These are phyloP conservation scores for Warburgia ugandensis DNA, from an alignment of 164 flowering plant species.

Conservation along the genomic window DNA sequence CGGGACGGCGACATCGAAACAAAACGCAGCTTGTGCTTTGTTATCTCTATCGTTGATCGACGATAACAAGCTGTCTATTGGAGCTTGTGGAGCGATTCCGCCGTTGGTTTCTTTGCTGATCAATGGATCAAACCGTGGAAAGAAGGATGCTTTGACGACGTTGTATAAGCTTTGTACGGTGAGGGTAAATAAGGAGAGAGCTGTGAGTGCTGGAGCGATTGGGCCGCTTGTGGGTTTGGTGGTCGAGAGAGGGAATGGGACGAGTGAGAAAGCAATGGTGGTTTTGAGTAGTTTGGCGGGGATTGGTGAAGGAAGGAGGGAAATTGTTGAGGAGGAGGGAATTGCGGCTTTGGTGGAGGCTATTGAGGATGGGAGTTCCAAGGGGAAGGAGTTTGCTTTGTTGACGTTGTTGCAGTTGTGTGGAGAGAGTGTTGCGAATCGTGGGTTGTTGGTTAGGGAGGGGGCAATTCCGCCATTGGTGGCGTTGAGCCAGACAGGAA, in stretches of 20 bases:
- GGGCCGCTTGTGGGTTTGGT: slow-evolving; percentile 72
- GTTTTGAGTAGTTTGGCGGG: slow-evolving; percentile 76
- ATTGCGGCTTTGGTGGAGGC: slow-evolving; percentile 85
- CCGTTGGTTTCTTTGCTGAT: slow-evolving; percentile 70
- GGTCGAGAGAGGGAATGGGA: slow-evolving; percentile 61
- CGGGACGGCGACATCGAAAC: slow-evolving; percentile 86
- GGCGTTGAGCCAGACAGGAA: slow-evolving; percentile 78
- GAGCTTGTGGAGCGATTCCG: slow-evolving; percentile 94
- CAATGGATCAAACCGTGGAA: slow-evolving; percentile 66
- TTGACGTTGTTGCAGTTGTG: slow-evolving; percentile 72
- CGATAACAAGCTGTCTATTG: slow-evolving; percentile 76
- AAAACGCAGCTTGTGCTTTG: slow-evolving; percentile 93
- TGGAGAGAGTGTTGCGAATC: slow-evolving; percentile 44
- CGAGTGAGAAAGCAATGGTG: slow-evolving; percentile 96
- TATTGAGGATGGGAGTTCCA: slow-evolving; percentile 73
- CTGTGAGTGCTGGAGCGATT: slow-evolving; percentile 83
- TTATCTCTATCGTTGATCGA: slow-evolving; percentile 66
- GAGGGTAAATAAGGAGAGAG: slow-evolving; percentile 77
- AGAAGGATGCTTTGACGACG: slow-evolving; percentile 91
- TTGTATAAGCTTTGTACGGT: slow-evolving; percentile 75
- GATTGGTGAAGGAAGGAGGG: slow-evolving; percentile 49
- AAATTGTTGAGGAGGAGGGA: slow-evolving; percentile 85
- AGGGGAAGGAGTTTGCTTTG: slow-evolving; percentile 94
- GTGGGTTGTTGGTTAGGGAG: slow-evolving; percentile 79
- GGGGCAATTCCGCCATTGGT: slow-evolving; percentile 97